Evolutionary conservation across 148 eudicot species (phyloP).

Genomic region (Pharnaceum exiguum): DNA sequence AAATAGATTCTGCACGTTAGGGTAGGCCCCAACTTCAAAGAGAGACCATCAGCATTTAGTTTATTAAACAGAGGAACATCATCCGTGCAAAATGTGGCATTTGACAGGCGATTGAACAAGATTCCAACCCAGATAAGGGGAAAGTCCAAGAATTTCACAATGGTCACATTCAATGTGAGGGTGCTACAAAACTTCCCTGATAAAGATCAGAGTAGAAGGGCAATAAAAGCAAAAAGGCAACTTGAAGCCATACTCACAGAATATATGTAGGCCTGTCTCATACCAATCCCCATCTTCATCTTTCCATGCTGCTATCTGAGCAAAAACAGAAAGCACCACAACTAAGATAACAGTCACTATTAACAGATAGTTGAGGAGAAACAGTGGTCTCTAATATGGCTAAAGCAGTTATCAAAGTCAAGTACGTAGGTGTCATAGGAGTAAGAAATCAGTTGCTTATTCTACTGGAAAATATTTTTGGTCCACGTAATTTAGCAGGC

Average conservation of each 20-base stretch:
- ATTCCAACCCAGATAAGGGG: too few species aligned
- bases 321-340: not conserved
- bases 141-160: too few species aligned
- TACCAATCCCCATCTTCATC: constrained; percentile 98
- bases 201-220: too few species aligned
- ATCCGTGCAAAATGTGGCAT: not conserved
- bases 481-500: too few species aligned
- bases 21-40: constrained; percentile 95
- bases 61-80: constrained; percentile 4
- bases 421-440: too few species aligned
- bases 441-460: too few species aligned
- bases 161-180: too few species aligned
- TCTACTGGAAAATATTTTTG: too few species aligned
- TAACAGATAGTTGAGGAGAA: not conserved
- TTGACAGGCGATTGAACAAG: not conserved
- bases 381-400: too few species aligned
- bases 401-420: too few species aligned
- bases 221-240: not conserved
- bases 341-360: not conserved
- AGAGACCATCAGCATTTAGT: constrained; percentile 14
- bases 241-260: constrained; percentile 63
- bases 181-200: too few species aligned
- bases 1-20: constrained; percentile 94
- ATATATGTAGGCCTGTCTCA: constrained; percentile 94
- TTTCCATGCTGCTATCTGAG: constrained; percentile 96